Evolutionary conservation across 768 basidiomycete genomes (phyloP), one percentile per base, ranked within the genome.

Genomic region (Suillus discolor): DNA sequence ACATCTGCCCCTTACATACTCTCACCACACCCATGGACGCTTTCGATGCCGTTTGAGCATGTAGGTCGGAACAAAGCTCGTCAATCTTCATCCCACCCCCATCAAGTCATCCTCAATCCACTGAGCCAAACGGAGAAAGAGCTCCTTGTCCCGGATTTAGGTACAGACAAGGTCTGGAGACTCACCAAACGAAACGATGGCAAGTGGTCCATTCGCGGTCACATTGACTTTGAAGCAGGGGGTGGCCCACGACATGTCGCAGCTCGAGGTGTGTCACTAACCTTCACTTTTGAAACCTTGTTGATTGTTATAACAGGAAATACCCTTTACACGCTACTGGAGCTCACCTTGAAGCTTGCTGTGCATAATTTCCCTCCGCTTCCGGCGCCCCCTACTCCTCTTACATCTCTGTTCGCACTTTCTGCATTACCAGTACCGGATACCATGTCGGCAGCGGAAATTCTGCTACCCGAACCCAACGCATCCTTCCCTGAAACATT

Each of bases 71-170:
- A 92, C 72, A 71, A 73, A 7, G 83, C 84, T 23, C 84, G 94
- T 41, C 94, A 96, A 73, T 84, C 87, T 63, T 75, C 79, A 6
- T 83, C 92, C 4, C 94, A 96, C 72, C 90, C 92, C 0, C 94
- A 95, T 77, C 90, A 94, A 71, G 86, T 88, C 41, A 71, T 83
- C 64, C 65, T 75, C 65, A 73, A 71, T 60, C n/a, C 68, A 1
- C 71, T 87, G 16, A 82, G 85, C 47, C 75, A 82, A 38, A 75
- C 79, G 20, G 79, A 82, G 57, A 71, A 79, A 34, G 90, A 92
- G 68, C 76, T 94, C 15, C 81, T 93, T 53, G 81, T 93, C 1
- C 87, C 91, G 1, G 92, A 95, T 74, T 79, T 96, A 7, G 93
- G 93, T 5, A 82, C 85, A 3, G 94, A 95, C 73, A 81, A 82